A percentile compares a stretch with the other conserved stretches of the same genome.
Evolutionary conservation across 441 rosid species (phyloP).

Genomic region (Populus hybrid): DNA sequence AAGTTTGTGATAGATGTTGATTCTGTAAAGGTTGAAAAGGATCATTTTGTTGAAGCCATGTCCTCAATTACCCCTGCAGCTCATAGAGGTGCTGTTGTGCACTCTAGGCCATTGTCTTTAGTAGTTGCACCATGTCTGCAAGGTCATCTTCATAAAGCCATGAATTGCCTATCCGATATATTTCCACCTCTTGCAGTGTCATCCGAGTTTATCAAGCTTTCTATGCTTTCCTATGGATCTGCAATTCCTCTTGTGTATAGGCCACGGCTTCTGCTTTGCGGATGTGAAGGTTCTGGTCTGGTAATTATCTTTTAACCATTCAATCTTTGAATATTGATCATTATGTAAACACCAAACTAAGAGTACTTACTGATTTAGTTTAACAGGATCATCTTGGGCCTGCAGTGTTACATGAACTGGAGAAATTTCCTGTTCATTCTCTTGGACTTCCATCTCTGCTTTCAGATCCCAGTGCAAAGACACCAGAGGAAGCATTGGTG

Average conservation of each 20-base stretch:
- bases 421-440: slow-evolving; percentile 98
- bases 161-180: slow-evolving; percentile 63
- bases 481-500: slow-evolving; percentile 98
- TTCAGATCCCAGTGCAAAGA: slow-evolving; percentile 99
- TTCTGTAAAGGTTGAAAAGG: slow-evolving; percentile 77
- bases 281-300: slow-evolving; percentile 93
- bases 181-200: slow-evolving; percentile 72
- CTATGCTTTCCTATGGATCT: slow-evolving; percentile 94
- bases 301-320: slow-evolving; percentile 53
- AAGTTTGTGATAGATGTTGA: slow-evolving; percentile 94
- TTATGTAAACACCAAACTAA: slow-evolving; percentile 36
- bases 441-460: slow-evolving; percentile 98
- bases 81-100: slow-evolving; percentile 95
- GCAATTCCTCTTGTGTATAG: slow-evolving; percentile 93
- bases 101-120: slow-evolving; percentile 89
- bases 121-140: slow-evolving; percentile 92
- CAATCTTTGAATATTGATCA: slow-evolving; percentile 17
- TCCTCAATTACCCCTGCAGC: slow-evolving; percentile 98
- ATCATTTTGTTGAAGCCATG: slow-evolving; percentile 96
- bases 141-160: slow-evolving; percentile 76
- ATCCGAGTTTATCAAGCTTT: slow-evolving; percentile 77
- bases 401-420: slow-evolving; percentile 93
- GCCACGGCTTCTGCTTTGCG: slow-evolving; percentile 87
- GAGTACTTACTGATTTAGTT: slow-evolving; percentile 72
- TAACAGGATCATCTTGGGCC: slow-evolving; percentile 99